Evolutionary conservation across 2,329 filamentous ascomycete genomes (phyloP).

Genomic region (Colletotrichum tofieldiae): DNA sequence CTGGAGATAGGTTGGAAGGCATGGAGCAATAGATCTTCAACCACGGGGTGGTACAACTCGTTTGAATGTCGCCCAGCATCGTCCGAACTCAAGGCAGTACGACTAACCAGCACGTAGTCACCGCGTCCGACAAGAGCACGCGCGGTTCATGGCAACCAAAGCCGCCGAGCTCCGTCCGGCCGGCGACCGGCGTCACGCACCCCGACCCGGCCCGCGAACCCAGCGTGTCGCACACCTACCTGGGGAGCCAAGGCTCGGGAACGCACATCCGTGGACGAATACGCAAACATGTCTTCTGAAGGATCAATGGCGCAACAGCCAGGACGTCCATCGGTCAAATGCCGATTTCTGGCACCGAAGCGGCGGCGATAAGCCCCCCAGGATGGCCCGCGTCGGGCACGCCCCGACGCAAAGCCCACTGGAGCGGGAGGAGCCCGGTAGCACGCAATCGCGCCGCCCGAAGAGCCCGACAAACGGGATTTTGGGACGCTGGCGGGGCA

Average conservation of each 20-base stretch:
- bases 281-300: neutral
- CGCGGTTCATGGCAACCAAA: neutral
- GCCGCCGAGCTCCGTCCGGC: slow-evolving; percentile 1
- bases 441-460: slow-evolving; percentile 14
- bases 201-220: neutral
- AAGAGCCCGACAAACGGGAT: neutral
- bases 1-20: too few species aligned
- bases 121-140: neutral
- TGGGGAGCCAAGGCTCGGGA: neutral
- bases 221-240: neutral
- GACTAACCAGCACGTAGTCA: neutral
- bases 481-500: neutral
- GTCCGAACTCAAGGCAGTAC: neutral
- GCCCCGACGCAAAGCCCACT: slow-evolving; percentile 24
- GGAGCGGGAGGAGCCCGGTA: slow-evolving; percentile 10
- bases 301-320: slow-evolving; percentile 12
- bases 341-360: neutral
- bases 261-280: neutral
- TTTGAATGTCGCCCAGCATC: neutral
- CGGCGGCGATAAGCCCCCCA: slow-evolving; percentile 17
- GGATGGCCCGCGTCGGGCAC: slow-evolving; percentile 12
- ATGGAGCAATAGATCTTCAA: too few species aligned
- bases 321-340: neutral
- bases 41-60: too few species aligned
- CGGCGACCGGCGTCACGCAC: neutral